These are phyloP conservation scores for Cryptococcus maquisensis DNA, from an alignment of 1,284 basidiomycete species.

Conservation along the genomic window DNA sequence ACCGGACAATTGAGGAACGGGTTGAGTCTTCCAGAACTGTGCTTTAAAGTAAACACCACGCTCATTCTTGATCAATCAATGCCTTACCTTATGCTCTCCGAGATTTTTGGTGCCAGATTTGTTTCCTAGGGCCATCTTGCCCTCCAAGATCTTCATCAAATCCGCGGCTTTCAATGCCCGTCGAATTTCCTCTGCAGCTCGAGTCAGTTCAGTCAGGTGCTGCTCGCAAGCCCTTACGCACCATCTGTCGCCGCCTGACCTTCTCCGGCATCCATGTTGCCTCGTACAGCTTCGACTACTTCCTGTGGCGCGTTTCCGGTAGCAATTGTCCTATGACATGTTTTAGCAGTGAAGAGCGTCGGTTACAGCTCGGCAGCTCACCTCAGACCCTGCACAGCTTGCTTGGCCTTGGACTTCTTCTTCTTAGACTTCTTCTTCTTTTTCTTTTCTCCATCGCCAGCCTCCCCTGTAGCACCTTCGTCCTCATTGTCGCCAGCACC, in stretches of 20 bases:
- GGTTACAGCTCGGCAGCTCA: conserved; percentile 11
- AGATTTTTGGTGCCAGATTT: conserved; percentile 64
- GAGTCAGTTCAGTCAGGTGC: not conserved
- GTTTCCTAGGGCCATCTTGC: conserved; percentile 42
- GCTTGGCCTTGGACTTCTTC: conserved; percentile 46
- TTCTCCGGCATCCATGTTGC: conserved; percentile 34
- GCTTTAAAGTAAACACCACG: not conserved
- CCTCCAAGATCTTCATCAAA: conserved; percentile 49
- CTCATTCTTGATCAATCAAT: not conserved
- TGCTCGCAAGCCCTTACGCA: conserved; percentile 3
- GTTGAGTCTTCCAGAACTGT: conserved; percentile 94
- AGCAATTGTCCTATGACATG: conserved; percentile 23
- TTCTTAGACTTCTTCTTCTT: conserved; percentile 49
- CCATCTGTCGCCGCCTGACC: conserved; percentile 31
- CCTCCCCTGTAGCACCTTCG: conserved; percentile 19
- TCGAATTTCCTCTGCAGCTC: conserved; percentile 39
- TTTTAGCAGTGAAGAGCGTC: not conserved
- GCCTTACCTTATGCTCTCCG: conserved; percentile 76
- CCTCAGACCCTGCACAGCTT: conserved; percentile 44
- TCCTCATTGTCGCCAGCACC: conserved; percentile 24
- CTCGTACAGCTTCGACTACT: conserved; percentile 39
- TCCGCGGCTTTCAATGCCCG: conserved; percentile 48
- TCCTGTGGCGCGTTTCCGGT: conserved; percentile 39
- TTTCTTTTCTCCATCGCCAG: conserved; percentile 26
- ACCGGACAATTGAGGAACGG: conserved; percentile 66